These are phyloP conservation scores for Phlebopus sp. DNA, from an alignment of 1,284 basidiomycete species.

Conservation along the genomic window DNA sequence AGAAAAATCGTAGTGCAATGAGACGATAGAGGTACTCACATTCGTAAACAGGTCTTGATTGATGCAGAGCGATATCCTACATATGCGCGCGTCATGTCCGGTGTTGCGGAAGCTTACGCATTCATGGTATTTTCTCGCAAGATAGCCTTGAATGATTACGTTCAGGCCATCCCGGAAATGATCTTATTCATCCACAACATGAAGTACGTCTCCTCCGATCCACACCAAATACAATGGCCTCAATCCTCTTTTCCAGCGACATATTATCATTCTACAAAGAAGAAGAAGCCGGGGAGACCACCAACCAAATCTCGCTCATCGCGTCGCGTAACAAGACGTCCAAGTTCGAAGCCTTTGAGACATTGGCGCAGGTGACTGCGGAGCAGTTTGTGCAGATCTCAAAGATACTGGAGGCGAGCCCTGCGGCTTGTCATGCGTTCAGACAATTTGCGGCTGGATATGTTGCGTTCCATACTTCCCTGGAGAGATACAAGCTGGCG, in stretches of 20 bases:
- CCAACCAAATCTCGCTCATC: constrained; percentile 33
- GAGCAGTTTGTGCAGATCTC: constrained; percentile 15
- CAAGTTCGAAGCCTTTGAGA: constrained; percentile 23
- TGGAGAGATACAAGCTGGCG: constrained; percentile 13
- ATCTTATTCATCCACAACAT: constrained; percentile 27
- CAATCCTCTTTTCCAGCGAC: no score
- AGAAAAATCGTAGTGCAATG: background rate
- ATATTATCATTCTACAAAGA: no score
- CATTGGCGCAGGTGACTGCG: constrained; percentile 24
- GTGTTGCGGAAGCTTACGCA: constrained; percentile 26
- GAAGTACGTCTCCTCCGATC: constrained; percentile 30
- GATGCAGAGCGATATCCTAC: constrained; percentile 25
- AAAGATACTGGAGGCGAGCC: constrained; percentile 16
- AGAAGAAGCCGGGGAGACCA: constrained; percentile 25
- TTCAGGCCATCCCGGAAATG: constrained; percentile 35
- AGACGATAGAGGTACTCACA: background rate
- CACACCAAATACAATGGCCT: no score
- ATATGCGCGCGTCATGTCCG: constrained; percentile 31
- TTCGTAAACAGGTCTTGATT: background rate
- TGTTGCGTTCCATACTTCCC: constrained; percentile 20
- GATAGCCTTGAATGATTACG: constrained; percentile 27
- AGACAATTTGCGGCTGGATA: constrained; percentile 17
- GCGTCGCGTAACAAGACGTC: constrained; percentile 22
- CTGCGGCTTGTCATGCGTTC: constrained; percentile 17
- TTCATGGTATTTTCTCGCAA: constrained; percentile 30